Base-by-base conservation (phyloP, 305 asterid species). In the Andrographis paniculata region DNA sequence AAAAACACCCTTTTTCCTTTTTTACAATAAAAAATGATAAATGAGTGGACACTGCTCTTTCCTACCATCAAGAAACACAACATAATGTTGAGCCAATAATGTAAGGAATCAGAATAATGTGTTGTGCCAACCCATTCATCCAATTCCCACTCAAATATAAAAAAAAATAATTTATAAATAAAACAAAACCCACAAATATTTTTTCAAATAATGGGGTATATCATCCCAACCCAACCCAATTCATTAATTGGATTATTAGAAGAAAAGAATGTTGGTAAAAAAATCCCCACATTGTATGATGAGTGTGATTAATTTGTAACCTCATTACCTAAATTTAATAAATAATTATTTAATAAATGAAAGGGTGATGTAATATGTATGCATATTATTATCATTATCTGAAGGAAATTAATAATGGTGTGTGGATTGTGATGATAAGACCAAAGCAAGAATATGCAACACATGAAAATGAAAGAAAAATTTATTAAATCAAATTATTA, bases 41-140 rank as follows among this genome's bases (percentile, higher is more conserved):
- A 43, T 24, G 59, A 50, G 40, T 14, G 45, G 55, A 45, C 59
- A 56, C 50, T 48, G 54, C 50, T 50, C 27, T 49, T 28, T 15
- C 24, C 58, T 23, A 51, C 58, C 41, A 58, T 71, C 36, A 55
- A 53, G 50, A 55, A 42, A 39, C 55, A 23, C 53, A 43, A 33
- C 55, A 24, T 49, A 39, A 47, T 10, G 36, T 46, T 43, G 35
- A 31, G 15, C 61, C 64, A 59, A 42, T 62, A 55, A 48, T 50
- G 43, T 2, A 61, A 20, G 48, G 65, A 57, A 70, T 54, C 56
- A 48, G 57, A 67, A 59, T 60, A 65, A 67, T 66, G 60, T 16
- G 71, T 71, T 66, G 60, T 16, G 71, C 73, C 77, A 68, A 65
- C 69, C 52, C 70, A 57, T 36, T 44, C 12, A 30, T 30, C 61